Percentiles rank a stretch among this genome's conserved stretches.
phyloP scores from a whole-genome alignment of 768 basidiomycete genomes.

The Kwoniella botswanensis region DNA sequence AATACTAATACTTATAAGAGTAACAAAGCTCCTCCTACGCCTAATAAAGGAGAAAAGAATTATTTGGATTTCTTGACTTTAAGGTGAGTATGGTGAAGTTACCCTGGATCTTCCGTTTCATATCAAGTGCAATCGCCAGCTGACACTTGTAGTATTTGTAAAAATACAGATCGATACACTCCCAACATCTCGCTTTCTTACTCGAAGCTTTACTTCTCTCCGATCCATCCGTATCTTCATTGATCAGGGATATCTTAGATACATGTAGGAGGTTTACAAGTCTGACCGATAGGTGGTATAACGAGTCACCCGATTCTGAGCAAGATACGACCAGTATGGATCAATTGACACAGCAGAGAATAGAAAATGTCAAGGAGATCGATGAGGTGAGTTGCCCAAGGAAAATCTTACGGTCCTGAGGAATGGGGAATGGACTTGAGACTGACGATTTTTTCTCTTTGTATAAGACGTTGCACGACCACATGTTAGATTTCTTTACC shows the following conservation, averaged over 20 bases:
- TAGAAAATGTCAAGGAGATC: conserved; percentile 72
- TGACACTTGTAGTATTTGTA: not conserved
- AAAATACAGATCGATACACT: conserved; percentile 69
- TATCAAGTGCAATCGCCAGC: too few relatives aligned
- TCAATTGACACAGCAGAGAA: conserved; percentile 72
- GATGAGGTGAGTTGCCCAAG: conserved; percentile 66
- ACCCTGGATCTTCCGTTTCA: too few relatives aligned
- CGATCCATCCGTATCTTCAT: conserved; percentile 67
- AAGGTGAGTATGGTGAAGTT: conserved; percentile 31
- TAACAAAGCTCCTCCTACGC: conserved; percentile 31
- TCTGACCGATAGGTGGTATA: conserved; percentile 89
- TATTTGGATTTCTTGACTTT: conserved; percentile 84
- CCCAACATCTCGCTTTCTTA: conserved; percentile 77
- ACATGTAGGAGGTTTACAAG: conserved; percentile 85
- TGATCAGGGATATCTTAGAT: conserved; percentile 75
- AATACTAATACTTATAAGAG: conserved; percentile 9
- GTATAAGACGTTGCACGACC: conserved; percentile 68
- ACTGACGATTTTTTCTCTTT: not conserved
- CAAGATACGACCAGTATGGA: conserved; percentile 68
- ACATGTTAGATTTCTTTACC: conserved; percentile 78
- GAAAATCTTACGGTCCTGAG: not conserved
- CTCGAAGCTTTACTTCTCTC: conserved; percentile 78
- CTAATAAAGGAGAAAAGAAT: conserved; percentile 37
- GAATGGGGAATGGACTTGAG: not conserved
- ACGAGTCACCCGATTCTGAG: conserved; percentile 81